Conservation (phyloP, 257 asterid species). For the Cruciata laevipes region DNA sequence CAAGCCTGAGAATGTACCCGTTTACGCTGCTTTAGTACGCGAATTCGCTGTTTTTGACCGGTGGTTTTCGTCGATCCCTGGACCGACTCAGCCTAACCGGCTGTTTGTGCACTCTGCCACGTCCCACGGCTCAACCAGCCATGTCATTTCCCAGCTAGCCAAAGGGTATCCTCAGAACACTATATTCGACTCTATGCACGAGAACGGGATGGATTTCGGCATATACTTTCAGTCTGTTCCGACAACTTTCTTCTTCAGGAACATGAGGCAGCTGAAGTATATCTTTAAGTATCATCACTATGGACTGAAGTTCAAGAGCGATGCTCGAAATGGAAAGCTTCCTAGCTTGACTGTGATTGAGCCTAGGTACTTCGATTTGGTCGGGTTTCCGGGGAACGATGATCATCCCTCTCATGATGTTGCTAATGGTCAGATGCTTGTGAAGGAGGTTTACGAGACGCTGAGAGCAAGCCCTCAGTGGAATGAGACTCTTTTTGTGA, state of each 20-base stretch:
- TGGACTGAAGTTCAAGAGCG: slow-evolving; percentile 54
- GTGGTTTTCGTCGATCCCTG: slow-evolving; percentile 78
- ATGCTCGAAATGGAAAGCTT: slow-evolving; percentile 57
- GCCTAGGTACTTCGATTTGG: slow-evolving; percentile 68
- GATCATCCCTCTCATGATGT: slow-evolving; percentile 89
- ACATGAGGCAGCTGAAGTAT: slow-evolving; percentile 67
- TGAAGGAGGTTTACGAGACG: slow-evolving; percentile 77
- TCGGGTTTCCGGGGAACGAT: slow-evolving; percentile 58
- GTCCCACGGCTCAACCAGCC: slow-evolving; percentile 73
- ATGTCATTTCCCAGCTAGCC: slow-evolving; percentile 44
- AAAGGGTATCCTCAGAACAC: slow-evolving; percentile 66
- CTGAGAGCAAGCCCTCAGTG: slow-evolving; percentile 65
- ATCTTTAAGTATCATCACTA: slow-evolving; percentile 50
- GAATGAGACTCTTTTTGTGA: slow-evolving; percentile 59
- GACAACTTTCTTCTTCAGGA: slow-evolving; percentile 53
- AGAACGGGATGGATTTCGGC: slow-evolving; percentile 49
- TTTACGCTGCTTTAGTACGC: slow-evolving; percentile 38
- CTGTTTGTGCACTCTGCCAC: slow-evolving; percentile 73
- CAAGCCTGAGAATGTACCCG: slow-evolving; percentile 44
- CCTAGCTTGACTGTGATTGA: slow-evolving; percentile 65
- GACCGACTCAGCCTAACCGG: slow-evolving; percentile 85
- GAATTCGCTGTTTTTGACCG: slow-evolving; percentile 64
- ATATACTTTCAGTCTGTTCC: slow-evolving; percentile 63
- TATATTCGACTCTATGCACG: slow-evolving; percentile 58
- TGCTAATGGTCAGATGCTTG: slow-evolving; percentile 64